phyloP scores from a whole-genome alignment of 208 protist genomes.

The Trypanosoma platydactyli region DNA sequence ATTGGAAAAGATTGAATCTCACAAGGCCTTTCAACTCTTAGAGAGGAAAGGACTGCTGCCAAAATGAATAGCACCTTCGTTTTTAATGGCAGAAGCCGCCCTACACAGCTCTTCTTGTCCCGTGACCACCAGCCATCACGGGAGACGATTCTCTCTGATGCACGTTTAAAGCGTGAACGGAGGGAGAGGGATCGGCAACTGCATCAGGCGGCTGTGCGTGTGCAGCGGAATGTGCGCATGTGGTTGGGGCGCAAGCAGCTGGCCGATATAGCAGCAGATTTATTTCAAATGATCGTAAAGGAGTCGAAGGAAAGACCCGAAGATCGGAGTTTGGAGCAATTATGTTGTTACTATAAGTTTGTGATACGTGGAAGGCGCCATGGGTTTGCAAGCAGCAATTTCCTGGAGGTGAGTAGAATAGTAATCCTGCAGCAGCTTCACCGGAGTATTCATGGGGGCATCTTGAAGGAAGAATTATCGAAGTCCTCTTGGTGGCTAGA shows the following conservation, averaged over 20 bases:
- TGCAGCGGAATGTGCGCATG: conserved; percentile 49
- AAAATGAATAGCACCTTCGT: conserved; percentile 24
- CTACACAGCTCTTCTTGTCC: conserved; percentile 59
- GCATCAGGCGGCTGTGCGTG: conserved; percentile 30
- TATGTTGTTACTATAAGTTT: conserved; percentile 29
- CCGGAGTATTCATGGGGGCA: conserved; percentile 1
- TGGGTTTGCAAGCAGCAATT: not conserved
- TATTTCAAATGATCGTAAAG: conserved; percentile 9
- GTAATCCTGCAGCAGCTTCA: conserved; percentile 9
- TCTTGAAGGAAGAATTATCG: conserved; percentile 12
- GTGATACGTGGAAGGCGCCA: conserved; percentile 6
- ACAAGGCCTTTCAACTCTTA: conserved; percentile 21
- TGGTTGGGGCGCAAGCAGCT: conserved; percentile 40
- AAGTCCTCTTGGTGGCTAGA: not conserved
- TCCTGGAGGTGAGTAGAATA: not conserved
- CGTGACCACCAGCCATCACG: conserved; percentile 56
- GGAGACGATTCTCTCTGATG: conserved; percentile 51
- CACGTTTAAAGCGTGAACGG: conserved; percentile 42
- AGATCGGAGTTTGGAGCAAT: conserved; percentile 1
- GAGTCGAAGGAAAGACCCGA: not conserved
- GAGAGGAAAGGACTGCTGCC: not conserved
- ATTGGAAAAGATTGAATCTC: not conserved
- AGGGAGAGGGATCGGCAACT: conserved; percentile 48
- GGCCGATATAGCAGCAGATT: conserved; percentile 14
- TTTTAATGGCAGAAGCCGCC: conserved; percentile 72